phyloP scores from a whole-genome alignment of 306 rosid species.

The Casuarina cunninghamiana region DNA sequence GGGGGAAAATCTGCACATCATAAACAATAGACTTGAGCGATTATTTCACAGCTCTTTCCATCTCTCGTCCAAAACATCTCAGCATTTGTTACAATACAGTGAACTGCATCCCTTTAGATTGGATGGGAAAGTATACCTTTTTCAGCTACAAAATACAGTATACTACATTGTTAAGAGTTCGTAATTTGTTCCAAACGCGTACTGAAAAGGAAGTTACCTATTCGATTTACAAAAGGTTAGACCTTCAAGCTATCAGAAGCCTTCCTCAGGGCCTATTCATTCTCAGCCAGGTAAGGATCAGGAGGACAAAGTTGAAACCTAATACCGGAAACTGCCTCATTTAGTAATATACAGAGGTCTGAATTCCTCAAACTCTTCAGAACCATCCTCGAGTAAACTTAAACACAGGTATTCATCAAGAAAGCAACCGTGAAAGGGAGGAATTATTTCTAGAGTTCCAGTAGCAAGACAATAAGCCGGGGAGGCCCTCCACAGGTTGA shows the following conservation, averaged over 20 bases:
- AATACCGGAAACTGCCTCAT: neutral
- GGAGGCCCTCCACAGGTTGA: slow-evolving; percentile 62
- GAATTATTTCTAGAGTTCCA: slow-evolving; percentile 28
- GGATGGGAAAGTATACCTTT: neutral
- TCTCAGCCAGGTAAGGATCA: neutral
- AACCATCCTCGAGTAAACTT: neutral
- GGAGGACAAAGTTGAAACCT: neutral
- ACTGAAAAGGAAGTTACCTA: neutral
- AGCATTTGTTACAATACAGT: neutral
- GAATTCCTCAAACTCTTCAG: slow-evolving; percentile 10
- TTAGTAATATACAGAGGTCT: slow-evolving; percentile 1
- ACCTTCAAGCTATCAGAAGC: neutral
- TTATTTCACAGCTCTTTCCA: no score
- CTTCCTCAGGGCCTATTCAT: neutral
- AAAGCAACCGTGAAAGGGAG: slow-evolving; percentile 17
- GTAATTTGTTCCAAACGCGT: neutral
- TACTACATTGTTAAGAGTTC: neutral
- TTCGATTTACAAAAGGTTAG: neutral
- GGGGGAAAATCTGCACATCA: no score
- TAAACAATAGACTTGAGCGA: no score
- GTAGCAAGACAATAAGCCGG: slow-evolving; percentile 44
- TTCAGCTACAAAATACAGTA: neutral
- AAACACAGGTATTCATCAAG: slow-evolving; percentile 2
- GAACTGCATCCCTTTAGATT: neutral
- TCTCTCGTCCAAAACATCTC: no score